A percentile compares a stretch with the other conserved stretches of the same genome.
These are phyloP conservation scores for Gossypium turneri DNA, from an alignment of 345 rosid species.

Conservation along the genomic window DNA sequence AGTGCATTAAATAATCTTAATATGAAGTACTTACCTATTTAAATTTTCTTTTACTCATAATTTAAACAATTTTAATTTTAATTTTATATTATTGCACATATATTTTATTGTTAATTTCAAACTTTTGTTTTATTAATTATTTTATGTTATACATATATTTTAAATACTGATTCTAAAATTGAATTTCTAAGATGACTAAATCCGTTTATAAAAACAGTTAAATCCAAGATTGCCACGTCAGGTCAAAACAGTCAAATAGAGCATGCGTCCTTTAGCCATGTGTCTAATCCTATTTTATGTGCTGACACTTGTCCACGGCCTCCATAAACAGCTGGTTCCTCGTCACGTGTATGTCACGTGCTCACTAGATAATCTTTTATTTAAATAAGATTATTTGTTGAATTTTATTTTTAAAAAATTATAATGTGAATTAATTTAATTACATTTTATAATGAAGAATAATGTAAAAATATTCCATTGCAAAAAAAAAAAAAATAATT, in stretches of 20 bases:
- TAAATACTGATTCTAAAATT: too few species aligned
- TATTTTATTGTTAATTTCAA: too few species aligned
- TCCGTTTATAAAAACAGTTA: too few species aligned
- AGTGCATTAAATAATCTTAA: too few species aligned
- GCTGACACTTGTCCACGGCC: slow-evolving; percentile 11
- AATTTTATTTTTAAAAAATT: too few species aligned
- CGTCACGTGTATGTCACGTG: not conserved
- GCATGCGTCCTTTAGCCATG: not conserved
- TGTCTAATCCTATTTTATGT: not conserved
- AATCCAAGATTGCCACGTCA: slow-evolving; percentile 20
- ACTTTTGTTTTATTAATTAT: too few species aligned
- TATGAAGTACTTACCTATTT: too few species aligned
- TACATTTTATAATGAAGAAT: not conserved
- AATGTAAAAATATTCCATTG: not conserved
- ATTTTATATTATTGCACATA: too few species aligned
- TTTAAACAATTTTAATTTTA: too few species aligned
- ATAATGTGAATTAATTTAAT: not conserved
- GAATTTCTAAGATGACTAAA: too few species aligned
- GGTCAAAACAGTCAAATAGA: slow-evolving; percentile 13
- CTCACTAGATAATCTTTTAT: not conserved
- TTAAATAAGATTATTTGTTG: not conserved
- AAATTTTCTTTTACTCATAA: too few species aligned
- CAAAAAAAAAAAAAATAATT: not conserved
- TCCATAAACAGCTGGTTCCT: not conserved
- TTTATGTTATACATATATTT: too few species aligned